phyloP scores from a whole-genome alignment of 352 stramenopile genomes.

The Phytophthora agathidicida region DNA sequence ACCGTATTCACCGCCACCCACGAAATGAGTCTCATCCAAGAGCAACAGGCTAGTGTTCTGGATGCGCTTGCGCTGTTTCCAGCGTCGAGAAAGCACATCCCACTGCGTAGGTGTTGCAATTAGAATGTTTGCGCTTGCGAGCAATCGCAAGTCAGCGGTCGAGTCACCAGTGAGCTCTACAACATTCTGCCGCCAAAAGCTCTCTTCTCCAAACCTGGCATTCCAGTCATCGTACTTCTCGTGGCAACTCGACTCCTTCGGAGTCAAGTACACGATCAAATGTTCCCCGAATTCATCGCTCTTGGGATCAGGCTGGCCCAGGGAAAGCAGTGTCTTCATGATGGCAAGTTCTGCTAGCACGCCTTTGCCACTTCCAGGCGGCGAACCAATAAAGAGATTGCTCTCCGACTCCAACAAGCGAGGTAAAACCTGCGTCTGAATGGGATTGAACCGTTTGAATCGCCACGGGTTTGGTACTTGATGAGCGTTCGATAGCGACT shows the following conservation, averaged over 20 bases:
- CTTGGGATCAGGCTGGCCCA: conserved; percentile 58
- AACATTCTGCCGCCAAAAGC: conserved; percentile 86
- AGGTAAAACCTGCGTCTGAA: conserved; percentile 98
- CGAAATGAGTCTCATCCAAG: conserved; percentile 98
- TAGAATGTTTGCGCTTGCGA: conserved; percentile 92
- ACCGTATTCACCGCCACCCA: conserved; percentile 89
- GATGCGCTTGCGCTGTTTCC: conserved; percentile 97
- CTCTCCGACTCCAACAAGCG: conserved; percentile 95
- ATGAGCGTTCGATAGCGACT: conserved; percentile 41
- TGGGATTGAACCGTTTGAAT: conserved; percentile 97
- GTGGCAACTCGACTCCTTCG: conserved; percentile 80
- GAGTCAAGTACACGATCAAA: conserved; percentile 94
- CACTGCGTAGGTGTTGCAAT: conserved; percentile 95
- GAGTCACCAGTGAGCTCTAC: conserved; percentile 95
- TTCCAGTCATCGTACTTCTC: conserved; percentile 86
- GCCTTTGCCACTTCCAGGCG: conserved; percentile 95
- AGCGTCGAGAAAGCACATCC: conserved; percentile 96
- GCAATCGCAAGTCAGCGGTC: conserved; percentile 91
- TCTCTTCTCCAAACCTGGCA: conserved; percentile 83
- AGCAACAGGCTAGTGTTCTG: conserved; percentile 95
- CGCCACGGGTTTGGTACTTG: conserved; percentile 59
- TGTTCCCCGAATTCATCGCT: conserved; percentile 73
- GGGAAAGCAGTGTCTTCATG: conserved; percentile 88
- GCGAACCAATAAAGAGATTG: conserved; percentile 96
- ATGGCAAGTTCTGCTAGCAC: conserved; percentile 96